phyloP scores from a whole-genome alignment of 1,284 basidiomycete species.

The Leccinum variabile region DNA sequence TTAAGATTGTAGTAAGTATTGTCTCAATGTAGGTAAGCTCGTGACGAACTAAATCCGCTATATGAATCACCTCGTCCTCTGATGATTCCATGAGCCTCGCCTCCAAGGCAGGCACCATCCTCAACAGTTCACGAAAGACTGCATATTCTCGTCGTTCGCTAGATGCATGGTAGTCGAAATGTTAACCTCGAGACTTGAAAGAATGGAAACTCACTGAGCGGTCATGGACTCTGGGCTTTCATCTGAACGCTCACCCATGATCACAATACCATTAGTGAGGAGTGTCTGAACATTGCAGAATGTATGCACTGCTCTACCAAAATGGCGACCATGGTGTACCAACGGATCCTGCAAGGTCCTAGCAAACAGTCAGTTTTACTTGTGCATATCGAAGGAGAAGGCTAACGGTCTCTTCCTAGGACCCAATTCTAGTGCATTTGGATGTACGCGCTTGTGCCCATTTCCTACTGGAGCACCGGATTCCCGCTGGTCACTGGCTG shows the following conservation, averaged over 20 bases:
- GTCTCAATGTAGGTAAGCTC: neutral
- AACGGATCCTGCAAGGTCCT: neutral
- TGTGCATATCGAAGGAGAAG: neutral
- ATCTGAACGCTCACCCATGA: neutral
- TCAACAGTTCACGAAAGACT: too few species aligned
- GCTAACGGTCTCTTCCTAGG: neutral
- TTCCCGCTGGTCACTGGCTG: neutral
- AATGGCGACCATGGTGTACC: neutral
- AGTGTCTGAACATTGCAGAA: neutral
- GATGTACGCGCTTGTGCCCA: neutral
- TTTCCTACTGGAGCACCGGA: too few species aligned
- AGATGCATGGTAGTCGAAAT: neutral
- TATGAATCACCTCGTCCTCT: neutral
- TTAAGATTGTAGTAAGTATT: neutral
- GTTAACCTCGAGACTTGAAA: neutral
- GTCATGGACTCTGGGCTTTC: neutral
- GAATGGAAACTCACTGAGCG: neutral
- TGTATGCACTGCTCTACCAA: neutral
- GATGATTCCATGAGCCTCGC: too few species aligned
- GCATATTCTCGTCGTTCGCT: neutral
- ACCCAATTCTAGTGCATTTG: neutral
- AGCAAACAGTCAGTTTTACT: neutral
- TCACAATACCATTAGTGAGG: neutral
- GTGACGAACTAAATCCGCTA: neutral
- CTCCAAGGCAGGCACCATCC: too few species aligned